phyloP scores from a whole-genome alignment of 495 filamentous ascomycete species.

The Staphylotrichum longicolle region DNA sequence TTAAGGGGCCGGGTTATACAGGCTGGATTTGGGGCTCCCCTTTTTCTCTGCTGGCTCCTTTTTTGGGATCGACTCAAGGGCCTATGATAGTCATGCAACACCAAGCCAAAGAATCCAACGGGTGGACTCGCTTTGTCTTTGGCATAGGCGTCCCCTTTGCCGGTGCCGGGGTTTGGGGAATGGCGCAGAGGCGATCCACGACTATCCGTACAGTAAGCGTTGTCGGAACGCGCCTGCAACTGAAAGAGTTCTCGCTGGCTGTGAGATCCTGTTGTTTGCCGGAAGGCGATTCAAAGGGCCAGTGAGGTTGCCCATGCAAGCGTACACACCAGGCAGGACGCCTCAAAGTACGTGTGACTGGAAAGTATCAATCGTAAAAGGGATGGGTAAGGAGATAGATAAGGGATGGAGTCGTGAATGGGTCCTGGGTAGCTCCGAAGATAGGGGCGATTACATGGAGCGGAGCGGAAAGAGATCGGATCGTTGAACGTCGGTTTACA shows the following conservation, averaged over 20 bases:
- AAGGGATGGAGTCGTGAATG: slow-evolving; percentile 13
- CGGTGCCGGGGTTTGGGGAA: background rate
- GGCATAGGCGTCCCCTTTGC: background rate
- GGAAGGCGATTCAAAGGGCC: background rate
- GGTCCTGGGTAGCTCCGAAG: slow-evolving; percentile 6
- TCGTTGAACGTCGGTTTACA: background rate
- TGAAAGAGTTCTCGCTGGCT: background rate
- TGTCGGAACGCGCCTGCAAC: background rate
- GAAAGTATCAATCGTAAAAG: background rate
- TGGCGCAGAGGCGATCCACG: background rate
- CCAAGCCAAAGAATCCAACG: background rate
- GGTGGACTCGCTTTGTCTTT: background rate
- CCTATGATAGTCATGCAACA: background rate
- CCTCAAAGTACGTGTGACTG: background rate
- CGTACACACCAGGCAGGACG: no score
- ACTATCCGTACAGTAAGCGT: background rate
- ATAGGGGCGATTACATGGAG: background rate
- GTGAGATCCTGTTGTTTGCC: background rate
- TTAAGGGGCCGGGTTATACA: no score
- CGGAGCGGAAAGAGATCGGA: slow-evolving; percentile 1
- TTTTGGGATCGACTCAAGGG: background rate
- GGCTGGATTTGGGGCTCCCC: no score
- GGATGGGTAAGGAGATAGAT: slow-evolving; percentile 14
- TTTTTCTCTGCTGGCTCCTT: background rate
- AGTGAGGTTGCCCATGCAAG: background rate